Evolutionary conservation across 805 yeast species (phyloP), one percentile per base, ranked within the genome.

Genomic region (Tanozyma kutaoensis): DNA sequence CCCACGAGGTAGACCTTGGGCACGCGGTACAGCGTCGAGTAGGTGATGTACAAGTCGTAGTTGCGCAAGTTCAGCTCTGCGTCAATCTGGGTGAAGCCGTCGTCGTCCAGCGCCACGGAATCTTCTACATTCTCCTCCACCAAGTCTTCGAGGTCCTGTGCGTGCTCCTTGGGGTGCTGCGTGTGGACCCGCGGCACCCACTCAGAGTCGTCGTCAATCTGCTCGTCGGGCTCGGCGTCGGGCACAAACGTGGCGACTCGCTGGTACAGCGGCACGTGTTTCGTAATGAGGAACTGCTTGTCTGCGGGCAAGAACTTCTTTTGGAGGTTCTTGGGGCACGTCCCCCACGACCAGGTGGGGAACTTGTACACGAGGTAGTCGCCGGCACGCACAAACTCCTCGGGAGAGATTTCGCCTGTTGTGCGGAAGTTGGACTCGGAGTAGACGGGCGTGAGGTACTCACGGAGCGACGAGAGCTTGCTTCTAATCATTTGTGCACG

Each of bases 1-100:
- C 98, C 98, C 10, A 82, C 84, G 23, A 91, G 56, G 45, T 85
- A 91, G 68, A 93, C 65, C 57, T 91, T 85, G 16, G 98, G 98
- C 4, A 91, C 98, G 24, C 97, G 66, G 47, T 91, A 91, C 1
- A 95, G 79, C 0, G 98, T 88, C 8, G 95, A 82, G 50, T 91
- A 91, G 3, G 93, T 72, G 41, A 91, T 85, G 58, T 78, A 91
- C 26, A 91, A 57, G 52, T 91, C 95, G 49, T 88, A 91, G 35
- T 72, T 71, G 37, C 96, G 61, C 25, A 35, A 29, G 8, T 20
- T 27, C 45, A 68, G 66, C 15, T 55, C 54, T 15, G 42, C 29
- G 12, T 42, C 49, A 23, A 54, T 53, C 7, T 49, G 37, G 26
- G 57, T 57, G 23, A 39, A 48, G 7, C 12, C 23, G 8, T 21